A percentile compares a stretch with the other conserved stretches of the same genome.
Conservation (phyloP, 495 filamentous ascomycete genomes). For the Astrocystis sublimbata region DNA sequence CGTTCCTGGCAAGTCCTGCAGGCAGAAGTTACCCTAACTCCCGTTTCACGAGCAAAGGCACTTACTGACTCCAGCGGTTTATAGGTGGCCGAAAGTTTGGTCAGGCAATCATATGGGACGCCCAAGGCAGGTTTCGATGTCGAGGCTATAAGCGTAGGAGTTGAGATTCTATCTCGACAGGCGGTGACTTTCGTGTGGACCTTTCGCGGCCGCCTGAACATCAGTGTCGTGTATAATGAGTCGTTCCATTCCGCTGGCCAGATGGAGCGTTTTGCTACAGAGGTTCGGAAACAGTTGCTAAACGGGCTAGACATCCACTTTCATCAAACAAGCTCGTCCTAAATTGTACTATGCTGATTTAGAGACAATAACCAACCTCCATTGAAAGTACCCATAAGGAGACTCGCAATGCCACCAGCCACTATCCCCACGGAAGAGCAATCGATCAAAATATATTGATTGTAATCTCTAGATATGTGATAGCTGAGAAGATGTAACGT, state of each 20-base stretch:
- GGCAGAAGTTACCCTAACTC: too few relatives aligned
- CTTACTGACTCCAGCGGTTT: too few relatives aligned
- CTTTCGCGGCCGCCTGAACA: slow-evolving; percentile 25
- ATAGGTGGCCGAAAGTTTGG: slow-evolving; percentile 31
- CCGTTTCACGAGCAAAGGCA: too few relatives aligned
- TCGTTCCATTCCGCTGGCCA: slow-evolving; percentile 25
- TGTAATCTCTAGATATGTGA: too few relatives aligned
- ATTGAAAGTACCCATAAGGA: too few relatives aligned
- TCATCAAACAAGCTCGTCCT: neutral
- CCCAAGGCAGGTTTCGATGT: slow-evolving; percentile 14
- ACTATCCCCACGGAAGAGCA: too few relatives aligned
- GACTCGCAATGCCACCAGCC: too few relatives aligned
- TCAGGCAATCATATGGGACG: slow-evolving; percentile 28
- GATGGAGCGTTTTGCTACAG: slow-evolving; percentile 13
- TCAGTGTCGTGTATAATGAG: slow-evolving; percentile 40
- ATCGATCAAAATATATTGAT: too few relatives aligned
- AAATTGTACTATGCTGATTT: too few relatives aligned
- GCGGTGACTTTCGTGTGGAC: slow-evolving; percentile 33
- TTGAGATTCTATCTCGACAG: slow-evolving; percentile 35
- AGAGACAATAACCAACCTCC: too few relatives aligned
- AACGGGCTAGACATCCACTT: slow-evolving; percentile 3
- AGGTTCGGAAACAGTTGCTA: slow-evolving; percentile 12
- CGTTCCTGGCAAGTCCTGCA: too few relatives aligned
- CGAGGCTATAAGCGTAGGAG: slow-evolving; percentile 23
- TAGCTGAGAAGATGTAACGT: too few relatives aligned